Conservation (phyloP, 176 grass and related monocot species). For the Metroxylon sagu region DNA sequence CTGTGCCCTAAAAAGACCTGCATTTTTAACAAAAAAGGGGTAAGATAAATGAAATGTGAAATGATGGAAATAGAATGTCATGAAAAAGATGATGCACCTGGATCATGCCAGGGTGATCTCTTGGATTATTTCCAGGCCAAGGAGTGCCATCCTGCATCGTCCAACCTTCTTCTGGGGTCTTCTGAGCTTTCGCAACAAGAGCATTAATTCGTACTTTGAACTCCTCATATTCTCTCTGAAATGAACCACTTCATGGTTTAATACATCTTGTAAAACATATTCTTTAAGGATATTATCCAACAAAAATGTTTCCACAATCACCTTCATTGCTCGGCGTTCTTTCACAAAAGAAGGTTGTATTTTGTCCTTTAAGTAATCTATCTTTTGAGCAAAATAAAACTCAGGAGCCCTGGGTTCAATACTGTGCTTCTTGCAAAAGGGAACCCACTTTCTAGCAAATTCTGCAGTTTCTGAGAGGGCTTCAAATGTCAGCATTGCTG, state of each 20-base stretch:
- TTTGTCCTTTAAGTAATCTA: conserved; percentile 94
- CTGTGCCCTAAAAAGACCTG: conserved; percentile 96
- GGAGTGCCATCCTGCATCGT: conserved; percentile 89
- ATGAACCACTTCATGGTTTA: conserved; percentile 1
- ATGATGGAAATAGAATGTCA: neutral
- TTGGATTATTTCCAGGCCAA: conserved; percentile 92
- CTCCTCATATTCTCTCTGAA: conserved; percentile 90
- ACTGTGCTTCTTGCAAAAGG: conserved; percentile 81
- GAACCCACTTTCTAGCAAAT: conserved; percentile 93
- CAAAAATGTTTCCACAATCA: conserved; percentile 13
- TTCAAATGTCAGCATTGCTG: conserved; percentile 93
- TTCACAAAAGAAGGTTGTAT: conserved; percentile 91
- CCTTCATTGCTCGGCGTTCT: conserved; percentile 93
- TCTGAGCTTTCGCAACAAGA: conserved; percentile 91
- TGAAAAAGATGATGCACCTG: conserved; percentile 35
- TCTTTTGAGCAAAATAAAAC: conserved; percentile 98
- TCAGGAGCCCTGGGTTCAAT: conserved; percentile 93
- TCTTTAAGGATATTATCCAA: neutral
- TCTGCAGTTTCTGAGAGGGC: conserved; percentile 75
- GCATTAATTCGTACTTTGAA: conserved; percentile 91
- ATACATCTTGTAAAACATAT: neutral
- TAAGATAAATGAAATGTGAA: conserved; percentile 7
- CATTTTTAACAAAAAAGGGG: conserved; percentile 6
- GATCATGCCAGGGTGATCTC: conserved; percentile 96
- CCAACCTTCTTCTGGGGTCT: conserved; percentile 91